Evolutionary conservation across 441 rosid genomes (phyloP).

Genomic region (Populus trichocarpa): DNA sequence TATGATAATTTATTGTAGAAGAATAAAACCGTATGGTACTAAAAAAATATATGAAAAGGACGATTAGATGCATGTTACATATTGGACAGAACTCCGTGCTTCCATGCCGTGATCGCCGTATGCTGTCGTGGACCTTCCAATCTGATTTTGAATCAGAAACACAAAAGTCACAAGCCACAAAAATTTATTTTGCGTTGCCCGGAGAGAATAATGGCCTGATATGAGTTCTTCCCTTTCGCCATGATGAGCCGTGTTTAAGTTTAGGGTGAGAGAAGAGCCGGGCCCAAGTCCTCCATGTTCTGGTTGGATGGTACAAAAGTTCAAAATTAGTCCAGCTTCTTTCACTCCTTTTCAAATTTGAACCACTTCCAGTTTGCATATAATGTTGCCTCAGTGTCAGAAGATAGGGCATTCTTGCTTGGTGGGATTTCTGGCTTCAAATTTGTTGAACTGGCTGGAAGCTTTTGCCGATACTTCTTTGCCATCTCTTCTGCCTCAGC

Average conservation of each 20-base stretch:
- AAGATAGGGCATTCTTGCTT: constrained; percentile 26
- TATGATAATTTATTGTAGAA: too few relatives aligned
- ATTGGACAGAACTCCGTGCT: constrained; percentile 12
- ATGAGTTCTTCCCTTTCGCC: background rate
- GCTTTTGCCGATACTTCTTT: constrained; percentile 43
- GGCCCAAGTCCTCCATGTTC: background rate
- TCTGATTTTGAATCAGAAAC: background rate
- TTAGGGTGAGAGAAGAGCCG: background rate
- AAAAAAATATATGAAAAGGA: background rate
- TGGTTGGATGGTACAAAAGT: too few relatives aligned
- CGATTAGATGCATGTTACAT: background rate
- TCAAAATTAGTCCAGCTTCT: background rate
- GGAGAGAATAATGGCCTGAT: constrained; percentile 17
- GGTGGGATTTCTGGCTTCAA: constrained; percentile 29
- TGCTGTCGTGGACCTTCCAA: background rate
- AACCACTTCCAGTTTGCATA: constrained; percentile 95
- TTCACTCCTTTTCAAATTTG: constrained; percentile 53
- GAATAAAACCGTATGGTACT: too few relatives aligned
- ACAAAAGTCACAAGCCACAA: background rate
- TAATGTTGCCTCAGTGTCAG: constrained; percentile 44
- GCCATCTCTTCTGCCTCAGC: constrained; percentile 72
- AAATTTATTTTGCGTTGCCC: constrained; percentile 2
- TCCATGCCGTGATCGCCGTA: too few relatives aligned
- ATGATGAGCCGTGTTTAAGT: background rate
- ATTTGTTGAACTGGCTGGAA: constrained; percentile 28